A percentile compares a stretch with the other conserved stretches of the same genome.
Conservation (phyloP, 495 filamentous ascomycete species). For the Lophiostoma macrostomum region DNA sequence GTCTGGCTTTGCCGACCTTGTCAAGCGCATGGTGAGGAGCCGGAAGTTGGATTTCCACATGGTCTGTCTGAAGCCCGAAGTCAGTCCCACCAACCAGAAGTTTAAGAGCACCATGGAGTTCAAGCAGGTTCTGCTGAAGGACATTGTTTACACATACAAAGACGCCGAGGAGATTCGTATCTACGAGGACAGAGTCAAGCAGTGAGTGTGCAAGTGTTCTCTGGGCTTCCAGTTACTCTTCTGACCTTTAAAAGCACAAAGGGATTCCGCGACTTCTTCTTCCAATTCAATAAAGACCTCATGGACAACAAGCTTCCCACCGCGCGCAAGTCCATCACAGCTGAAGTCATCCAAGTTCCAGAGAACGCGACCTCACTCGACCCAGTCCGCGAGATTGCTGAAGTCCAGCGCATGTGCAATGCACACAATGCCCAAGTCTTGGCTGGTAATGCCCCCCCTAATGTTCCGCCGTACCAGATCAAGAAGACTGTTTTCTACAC, state of each 20-base stretch:
- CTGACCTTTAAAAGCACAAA: conserved; percentile 50
- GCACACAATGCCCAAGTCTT: conserved; percentile 64
- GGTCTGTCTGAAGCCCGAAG: conserved; percentile 80
- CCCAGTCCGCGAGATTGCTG: conserved; percentile 75
- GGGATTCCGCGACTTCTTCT: conserved; percentile 78
- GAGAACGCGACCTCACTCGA: conserved; percentile 75
- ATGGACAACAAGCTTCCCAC: conserved; percentile 34
- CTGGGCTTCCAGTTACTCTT: neutral
- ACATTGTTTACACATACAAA: conserved; percentile 78
- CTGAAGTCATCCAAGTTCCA: conserved; percentile 84
- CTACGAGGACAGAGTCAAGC: conserved; percentile 64
- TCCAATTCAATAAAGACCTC: conserved; percentile 62
- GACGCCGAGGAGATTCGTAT: conserved; percentile 75
- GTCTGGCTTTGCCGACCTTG: conserved; percentile 67
- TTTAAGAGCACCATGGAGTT: conserved; percentile 79
- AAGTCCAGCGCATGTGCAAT: conserved; percentile 88
- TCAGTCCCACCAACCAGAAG: conserved; percentile 71
- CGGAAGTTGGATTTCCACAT: conserved; percentile 84
- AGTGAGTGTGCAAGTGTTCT: conserved; percentile 46
- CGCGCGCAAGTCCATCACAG: conserved; percentile 58
- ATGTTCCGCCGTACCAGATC: conserved; percentile 56
- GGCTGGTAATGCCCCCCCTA: conserved; percentile 40
- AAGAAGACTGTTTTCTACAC: conserved; percentile 89
- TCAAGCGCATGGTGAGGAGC: conserved; percentile 78
- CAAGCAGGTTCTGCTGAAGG: conserved; percentile 78